Percentiles rank a stretch among this genome's conserved stretches.
phyloP scores from a whole-genome alignment of 768 basidiomycete genomes.

The Collybia mongolica region DNA sequence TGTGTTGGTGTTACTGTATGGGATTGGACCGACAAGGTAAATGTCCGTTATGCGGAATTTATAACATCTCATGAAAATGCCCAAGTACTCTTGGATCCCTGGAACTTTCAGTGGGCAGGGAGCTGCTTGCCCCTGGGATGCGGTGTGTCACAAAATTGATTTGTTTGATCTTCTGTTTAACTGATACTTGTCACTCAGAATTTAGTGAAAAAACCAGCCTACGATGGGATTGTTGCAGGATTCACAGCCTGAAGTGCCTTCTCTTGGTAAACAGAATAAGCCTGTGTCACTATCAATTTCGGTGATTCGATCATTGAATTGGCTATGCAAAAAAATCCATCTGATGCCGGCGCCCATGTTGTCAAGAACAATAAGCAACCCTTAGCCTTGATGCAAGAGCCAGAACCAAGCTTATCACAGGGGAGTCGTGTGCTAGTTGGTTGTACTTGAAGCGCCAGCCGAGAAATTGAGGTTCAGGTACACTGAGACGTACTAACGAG shows the following conservation, averaged over 20 bases:
- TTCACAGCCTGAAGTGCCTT: constrained; percentile 8
- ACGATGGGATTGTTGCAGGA: constrained; percentile 41
- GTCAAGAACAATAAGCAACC: no score
- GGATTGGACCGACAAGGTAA: constrained; percentile 42
- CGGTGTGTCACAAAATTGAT: constrained; percentile 14
- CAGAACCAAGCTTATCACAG: no score
- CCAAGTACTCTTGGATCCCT: constrained; percentile 36
- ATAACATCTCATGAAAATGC: neutral
- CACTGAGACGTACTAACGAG: no score
- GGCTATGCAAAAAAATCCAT: no score
- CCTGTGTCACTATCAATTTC: no score
- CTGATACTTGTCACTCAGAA: constrained; percentile 26
- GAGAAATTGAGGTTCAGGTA: no score
- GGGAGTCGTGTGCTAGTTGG: no score
- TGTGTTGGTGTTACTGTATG: constrained; percentile 48
- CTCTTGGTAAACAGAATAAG: no score
- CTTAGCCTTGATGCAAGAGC: no score
- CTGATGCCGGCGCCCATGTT: no score
- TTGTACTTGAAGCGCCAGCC: no score
- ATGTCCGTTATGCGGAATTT: neutral
- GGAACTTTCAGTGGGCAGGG: constrained; percentile 34
- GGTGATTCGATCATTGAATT: no score
- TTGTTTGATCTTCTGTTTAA: constrained; percentile 17
- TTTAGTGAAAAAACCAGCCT: constrained; percentile 41
- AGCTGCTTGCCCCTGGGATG: constrained; percentile 35